Base-by-base conservation (phyloP, 495 filamentous ascomycete genomes). In the Hypomontagnella submonticulosa region DNA sequence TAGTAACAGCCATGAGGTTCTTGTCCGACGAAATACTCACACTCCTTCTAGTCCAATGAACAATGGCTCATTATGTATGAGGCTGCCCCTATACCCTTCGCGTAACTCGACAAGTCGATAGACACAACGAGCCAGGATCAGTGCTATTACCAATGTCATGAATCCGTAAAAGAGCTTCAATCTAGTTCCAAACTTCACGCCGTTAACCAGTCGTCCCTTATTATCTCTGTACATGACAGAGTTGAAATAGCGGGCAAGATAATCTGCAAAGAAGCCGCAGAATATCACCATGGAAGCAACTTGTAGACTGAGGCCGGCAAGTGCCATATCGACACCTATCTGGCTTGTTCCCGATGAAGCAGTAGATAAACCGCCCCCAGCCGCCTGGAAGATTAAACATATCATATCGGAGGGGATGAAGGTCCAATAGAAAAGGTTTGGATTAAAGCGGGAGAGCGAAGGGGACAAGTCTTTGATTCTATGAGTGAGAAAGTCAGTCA, bases 331-430 rank as follows among this genome's bases (percentile, higher is more conserved):
- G 15, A 79, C 76, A 12, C 77, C 82, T 0, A 40, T 18, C 32
- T 69, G 47, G 47, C 62, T 77, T 18, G 42, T 18, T 5, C 71
- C 67, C 19, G 58, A 62, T 6, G 32, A 46, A 11, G 58, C 13
- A 2, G 58, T 62, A 0, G 58, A 48, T 32, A 62, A 2, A 3
- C 40, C 58, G 11, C 49, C 49, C 23, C 85, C 85, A 11, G 73
- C 73, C 1, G 79, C 81, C 67, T 88, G 85, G 1, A 87, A 72
- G 13, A 80, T 52, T 3, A 87, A 75, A 18, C 78, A 80, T 55
- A 80, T 19, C 47, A 85, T 46, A 56, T 87, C 84, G 71, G 76
- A 83, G 18, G 76, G 70, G 50, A 87, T 83, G 71, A 87, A 87
- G 65, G 84, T 76, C 57, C 75, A 73, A 33, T 81, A 79, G 72